Conservation (phyloP, 371 early-diverging fungal species). For the Basidiobolus heterosporus region DNA sequence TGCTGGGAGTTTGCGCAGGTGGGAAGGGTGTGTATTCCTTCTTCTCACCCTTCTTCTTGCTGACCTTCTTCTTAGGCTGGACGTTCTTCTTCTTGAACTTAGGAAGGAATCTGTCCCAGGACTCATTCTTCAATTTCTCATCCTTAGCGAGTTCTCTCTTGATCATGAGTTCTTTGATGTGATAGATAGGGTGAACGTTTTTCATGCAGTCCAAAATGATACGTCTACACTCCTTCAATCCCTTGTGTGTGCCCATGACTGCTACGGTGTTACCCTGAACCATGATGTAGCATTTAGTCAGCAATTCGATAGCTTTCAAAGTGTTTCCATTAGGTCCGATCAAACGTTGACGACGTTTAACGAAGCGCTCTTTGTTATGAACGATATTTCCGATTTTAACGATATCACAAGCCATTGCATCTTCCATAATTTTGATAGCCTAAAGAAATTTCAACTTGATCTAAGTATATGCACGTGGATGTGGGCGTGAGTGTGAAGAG, state of each 20-base stretch:
- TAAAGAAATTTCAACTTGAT: no score
- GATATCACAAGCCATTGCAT: slow-evolving; percentile 87
- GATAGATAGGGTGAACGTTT: slow-evolving; percentile 98
- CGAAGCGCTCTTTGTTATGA: slow-evolving; percentile 91
- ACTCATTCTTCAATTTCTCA: slow-evolving; percentile 81
- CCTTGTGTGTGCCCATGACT: slow-evolving; percentile 84
- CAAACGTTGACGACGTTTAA: slow-evolving; percentile 92
- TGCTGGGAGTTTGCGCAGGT: slow-evolving; percentile 70
- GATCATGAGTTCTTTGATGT: slow-evolving; percentile 97
- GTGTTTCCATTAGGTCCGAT: slow-evolving; percentile 97
- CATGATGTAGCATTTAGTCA: slow-evolving; percentile 93
- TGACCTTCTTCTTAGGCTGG: slow-evolving; percentile 49
- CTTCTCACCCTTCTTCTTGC: slow-evolving; percentile 37
- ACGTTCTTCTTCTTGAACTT: slow-evolving; percentile 87
- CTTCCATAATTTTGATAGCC: slow-evolving; percentile 85
- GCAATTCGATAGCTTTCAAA: slow-evolving; percentile 91
- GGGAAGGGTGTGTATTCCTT: slow-evolving; percentile 80
- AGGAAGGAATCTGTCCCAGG: slow-evolving; percentile 98
- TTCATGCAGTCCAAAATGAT: slow-evolving; percentile 95
- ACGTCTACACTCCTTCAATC: slow-evolving; percentile 77
- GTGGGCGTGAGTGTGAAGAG: background rate
- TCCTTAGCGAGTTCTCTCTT: slow-evolving; percentile 96
- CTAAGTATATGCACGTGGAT: no score
- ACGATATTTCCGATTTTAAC: slow-evolving; percentile 93
- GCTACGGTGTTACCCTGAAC: slow-evolving; percentile 97